A percentile compares a stretch with the other conserved stretches of the same genome.
phyloP scores from a whole-genome alignment of 441 rosid species.

The Pelargonium australe region DNA sequence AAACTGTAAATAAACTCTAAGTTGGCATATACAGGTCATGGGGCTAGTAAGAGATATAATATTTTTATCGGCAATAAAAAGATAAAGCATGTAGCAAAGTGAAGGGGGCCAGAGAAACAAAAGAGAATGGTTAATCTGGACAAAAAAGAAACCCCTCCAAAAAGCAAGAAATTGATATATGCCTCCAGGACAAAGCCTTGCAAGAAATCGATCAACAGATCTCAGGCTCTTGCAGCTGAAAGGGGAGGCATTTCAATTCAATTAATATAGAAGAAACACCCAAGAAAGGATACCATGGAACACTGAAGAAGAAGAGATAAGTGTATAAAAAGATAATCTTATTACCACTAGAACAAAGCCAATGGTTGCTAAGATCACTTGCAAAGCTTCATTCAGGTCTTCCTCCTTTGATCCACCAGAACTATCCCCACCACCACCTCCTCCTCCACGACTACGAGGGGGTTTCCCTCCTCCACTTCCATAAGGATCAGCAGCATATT shows the following conservation, averaged over 20 bases:
- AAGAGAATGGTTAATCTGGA: not conserved
- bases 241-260: not conserved
- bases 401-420: not conserved
- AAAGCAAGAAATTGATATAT: not conserved
- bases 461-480: not conserved
- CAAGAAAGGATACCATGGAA: too few relatives aligned
- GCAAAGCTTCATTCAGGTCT: not conserved
- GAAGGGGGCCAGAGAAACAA: constrained; percentile 3
- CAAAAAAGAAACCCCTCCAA: not conserved
- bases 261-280: too few relatives aligned
- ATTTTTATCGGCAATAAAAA: not conserved
- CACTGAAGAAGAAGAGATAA: not conserved
- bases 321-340: not conserved
- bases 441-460: not conserved
- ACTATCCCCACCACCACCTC: not conserved
- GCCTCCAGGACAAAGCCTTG: constrained; percentile 7
- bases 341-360: not conserved
- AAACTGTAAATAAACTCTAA: too few relatives aligned
- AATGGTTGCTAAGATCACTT: constrained; percentile 1
- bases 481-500: not conserved
- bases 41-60: too few relatives aligned
- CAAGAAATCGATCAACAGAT: constrained; percentile 8
- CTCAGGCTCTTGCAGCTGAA: constrained; percentile 6
- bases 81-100: not conserved
- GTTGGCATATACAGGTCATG: too few relatives aligned